These are phyloP conservation scores for Cardamine resedifolia DNA, from an alignment of 345 rosid genomes.

Conservation along the genomic window DNA sequence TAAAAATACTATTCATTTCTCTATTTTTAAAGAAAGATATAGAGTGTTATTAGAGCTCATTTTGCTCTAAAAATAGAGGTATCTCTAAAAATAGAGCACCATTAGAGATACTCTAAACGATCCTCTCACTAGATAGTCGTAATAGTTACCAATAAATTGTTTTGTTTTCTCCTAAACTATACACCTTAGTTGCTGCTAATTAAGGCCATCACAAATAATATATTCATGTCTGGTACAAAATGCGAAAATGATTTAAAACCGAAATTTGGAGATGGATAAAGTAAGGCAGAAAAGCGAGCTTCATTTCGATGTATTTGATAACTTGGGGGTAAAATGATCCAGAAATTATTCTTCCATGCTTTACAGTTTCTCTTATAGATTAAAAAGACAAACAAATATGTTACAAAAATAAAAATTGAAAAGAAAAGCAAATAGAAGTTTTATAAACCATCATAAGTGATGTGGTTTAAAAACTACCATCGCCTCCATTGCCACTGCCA, in stretches of 20 bases:
- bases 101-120: no score
- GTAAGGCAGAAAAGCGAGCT: constrained; percentile 1
- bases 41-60: no score
- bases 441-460: constrained; percentile 19
- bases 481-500: constrained; percentile 15
- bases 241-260: not conserved
- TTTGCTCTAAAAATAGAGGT: no score
- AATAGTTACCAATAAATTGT: no score
- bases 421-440: constrained; percentile 17
- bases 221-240: not conserved
- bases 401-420: constrained; percentile 24
- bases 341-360: constrained; percentile 23
- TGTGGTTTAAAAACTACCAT: constrained; percentile 28
- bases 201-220: no score
- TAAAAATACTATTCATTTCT: no score
- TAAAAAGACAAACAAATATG: constrained; percentile 10
- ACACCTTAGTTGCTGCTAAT: no score
- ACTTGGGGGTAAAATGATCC: constrained; percentile 17
- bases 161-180: no score
- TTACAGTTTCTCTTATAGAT: constrained; percentile 31
- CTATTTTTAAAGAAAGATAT: no score
- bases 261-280: not conserved
- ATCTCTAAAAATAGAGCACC: no score
- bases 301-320: constrained; percentile 9
- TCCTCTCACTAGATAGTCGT: no score